Conservation (phyloP, 352 stramenopile species). For the Discostella stelligera region DNA sequence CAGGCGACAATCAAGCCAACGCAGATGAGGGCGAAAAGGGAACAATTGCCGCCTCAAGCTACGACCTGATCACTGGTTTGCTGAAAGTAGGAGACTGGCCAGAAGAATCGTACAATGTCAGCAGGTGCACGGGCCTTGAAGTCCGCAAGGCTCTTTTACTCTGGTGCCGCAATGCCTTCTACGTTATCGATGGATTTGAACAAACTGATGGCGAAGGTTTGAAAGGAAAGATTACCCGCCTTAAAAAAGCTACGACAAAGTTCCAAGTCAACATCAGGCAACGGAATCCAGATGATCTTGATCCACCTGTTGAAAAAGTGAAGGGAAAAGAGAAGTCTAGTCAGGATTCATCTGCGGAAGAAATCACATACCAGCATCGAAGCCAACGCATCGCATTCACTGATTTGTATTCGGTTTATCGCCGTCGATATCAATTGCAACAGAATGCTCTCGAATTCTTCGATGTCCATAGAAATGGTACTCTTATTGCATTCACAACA, state of each 20-base stretch:
- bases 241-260: conserved; percentile 77
- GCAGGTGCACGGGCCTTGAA: conserved; percentile 81
- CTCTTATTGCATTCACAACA: conserved; percentile 81
- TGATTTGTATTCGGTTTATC: conserved; percentile 82
- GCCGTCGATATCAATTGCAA: conserved; percentile 82
- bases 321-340: conserved; percentile 57
- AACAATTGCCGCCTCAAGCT: conserved; percentile 69
- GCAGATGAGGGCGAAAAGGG: conserved; percentile 52
- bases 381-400: conserved; percentile 81
- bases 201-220: conserved; percentile 78
- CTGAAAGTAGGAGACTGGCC: conserved; percentile 80
- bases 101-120: conserved; percentile 83
- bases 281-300: conserved; percentile 56
- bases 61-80: conserved; percentile 82
- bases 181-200: conserved; percentile 84
- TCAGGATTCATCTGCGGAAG: conserved; percentile 55
- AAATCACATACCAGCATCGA: conserved; percentile 78
- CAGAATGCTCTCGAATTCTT: conserved; percentile 86
- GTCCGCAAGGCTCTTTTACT: conserved; percentile 81
- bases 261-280: conserved; percentile 79
- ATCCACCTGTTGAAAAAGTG: conserved; percentile 20
- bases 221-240: conserved; percentile 80
- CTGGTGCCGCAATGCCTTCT: conserved; percentile 79
- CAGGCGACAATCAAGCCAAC: conserved; percentile 42
- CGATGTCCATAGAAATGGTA: conserved; percentile 79